Base-by-base conservation (phyloP, 2,329 filamentous ascomycete species). In the Aureobasidium leucospermi region DNA sequence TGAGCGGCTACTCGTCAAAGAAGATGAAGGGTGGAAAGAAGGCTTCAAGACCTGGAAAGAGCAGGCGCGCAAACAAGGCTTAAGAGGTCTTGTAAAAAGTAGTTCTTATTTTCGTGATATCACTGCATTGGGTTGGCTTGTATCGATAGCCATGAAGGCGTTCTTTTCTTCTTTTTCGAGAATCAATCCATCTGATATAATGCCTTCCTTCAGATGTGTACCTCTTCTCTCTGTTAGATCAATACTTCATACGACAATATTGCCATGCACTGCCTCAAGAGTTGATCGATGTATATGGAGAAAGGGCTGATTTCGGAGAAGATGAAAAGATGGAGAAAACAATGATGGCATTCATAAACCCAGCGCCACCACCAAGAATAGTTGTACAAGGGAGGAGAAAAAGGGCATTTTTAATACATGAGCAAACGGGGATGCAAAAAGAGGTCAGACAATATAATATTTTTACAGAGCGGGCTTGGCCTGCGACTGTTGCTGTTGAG, bases 1-100 rank as follows among this genome's bases (percentile, higher is more conserved):
- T 95, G 66, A 84, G 84, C 63, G 85, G 83, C 1, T 97, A 95
- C 78, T 91, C 87, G 58, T 81, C 81, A 39, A 90, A 87, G 79
- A 88, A 85, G 76, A 96, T 96, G 90, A 96, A 96, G 81, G 80
- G 73, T 46, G 69, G 65, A 59, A 69, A 63, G 68, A 70, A 65
- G 69, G 62, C 56, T 61, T 61, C 43, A 28, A 58, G 63, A 56
- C 64, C 65, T 51, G 66, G 68, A 34, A 78, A 77, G 69, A 73
- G 68, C 52, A 73, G 73, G 67, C 68, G 75, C 53, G 66, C 67
- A 38, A 67, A 65, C 51, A 61, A 36, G 53, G 34, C 48, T 31
- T 52, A 8, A 52, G 15, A 6, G 16, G 13, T 23, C 23, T 23
- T 23, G 23, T 23, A n/a, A 7, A 10, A 6, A 52, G 41, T 36